A percentile compares a stretch with the other conserved stretches of the same genome.
Evolutionary conservation across 202 grass and related monocot genomes (phyloP).

Genomic region (Sporobolus alterniflorus): DNA sequence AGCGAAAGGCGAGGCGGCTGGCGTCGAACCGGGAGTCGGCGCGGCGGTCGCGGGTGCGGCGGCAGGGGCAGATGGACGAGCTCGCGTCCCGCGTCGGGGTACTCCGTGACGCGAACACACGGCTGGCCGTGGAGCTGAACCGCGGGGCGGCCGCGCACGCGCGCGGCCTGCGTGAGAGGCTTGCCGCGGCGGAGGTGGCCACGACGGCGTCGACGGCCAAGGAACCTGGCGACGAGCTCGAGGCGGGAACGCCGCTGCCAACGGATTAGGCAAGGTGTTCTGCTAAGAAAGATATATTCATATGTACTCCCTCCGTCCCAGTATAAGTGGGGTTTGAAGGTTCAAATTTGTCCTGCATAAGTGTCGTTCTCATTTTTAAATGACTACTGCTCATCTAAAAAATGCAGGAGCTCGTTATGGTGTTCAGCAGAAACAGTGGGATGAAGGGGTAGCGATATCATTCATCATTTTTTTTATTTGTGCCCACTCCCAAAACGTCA

Average conservation of each 20-base stretch:
- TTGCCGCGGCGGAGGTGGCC: not conserved
- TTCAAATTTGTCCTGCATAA: too few species aligned
- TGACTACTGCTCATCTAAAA: too few species aligned
- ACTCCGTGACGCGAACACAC: conserved; percentile 56
- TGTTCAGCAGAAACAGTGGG: too few species aligned
- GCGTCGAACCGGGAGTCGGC: conserved; percentile 86
- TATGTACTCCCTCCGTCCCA: too few species aligned
- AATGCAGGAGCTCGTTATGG: too few species aligned
- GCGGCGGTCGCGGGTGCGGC: conserved; percentile 59
- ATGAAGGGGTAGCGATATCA: too few species aligned
- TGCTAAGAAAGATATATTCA: not conserved
- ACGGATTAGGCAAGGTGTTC: conserved; percentile 1
- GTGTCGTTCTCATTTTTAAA: too few species aligned
- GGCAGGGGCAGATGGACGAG: conserved; percentile 63
- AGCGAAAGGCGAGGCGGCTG: conserved; percentile 66
- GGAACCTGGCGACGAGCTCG: not conserved
- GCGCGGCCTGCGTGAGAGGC: conserved; percentile 43
- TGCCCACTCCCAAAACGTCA: too few species aligned
- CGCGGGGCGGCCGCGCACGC: conserved; percentile 23
- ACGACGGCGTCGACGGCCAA: not conserved
- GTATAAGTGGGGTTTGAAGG: too few species aligned
- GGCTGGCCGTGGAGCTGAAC: conserved; percentile 61
- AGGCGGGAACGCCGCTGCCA: not conserved
- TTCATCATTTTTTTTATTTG: too few species aligned
- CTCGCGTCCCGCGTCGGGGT: conserved; percentile 33